These are phyloP conservation scores for Phylloporus sp. DNA, from an alignment of 768 basidiomycete genomes.

Conservation along the genomic window DNA sequence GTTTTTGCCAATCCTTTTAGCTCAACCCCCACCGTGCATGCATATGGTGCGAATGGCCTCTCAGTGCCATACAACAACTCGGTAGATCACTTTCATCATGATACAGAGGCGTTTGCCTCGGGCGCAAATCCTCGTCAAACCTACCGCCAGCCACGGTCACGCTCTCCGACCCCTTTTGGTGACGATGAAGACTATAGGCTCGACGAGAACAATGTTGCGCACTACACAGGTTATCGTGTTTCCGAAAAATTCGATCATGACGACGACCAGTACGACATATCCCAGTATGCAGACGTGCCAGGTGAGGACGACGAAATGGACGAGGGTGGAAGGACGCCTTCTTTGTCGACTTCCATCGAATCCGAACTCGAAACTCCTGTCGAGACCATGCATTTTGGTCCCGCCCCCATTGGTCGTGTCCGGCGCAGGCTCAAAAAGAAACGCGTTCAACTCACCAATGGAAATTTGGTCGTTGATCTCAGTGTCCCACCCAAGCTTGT, in stretches of 20 bases:
- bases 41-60: conserved; percentile 20
- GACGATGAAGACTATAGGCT: conserved; percentile 70
- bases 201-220: conserved; percentile 49
- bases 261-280: conserved; percentile 28
- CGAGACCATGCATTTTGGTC: conserved; percentile 81
- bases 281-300: conserved; percentile 26
- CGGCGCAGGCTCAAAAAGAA: conserved; percentile 75
- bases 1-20: conserved; percentile 24
- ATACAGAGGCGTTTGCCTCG: conserved; percentile 66
- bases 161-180: conserved; percentile 70
- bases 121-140: conserved; percentile 49
- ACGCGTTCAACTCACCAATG: conserved; percentile 77
- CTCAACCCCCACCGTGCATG: conserved; percentile 11
- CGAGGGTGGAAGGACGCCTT: conserved; percentile 23
- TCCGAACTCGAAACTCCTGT: conserved; percentile 51
- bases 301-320: conserved; percentile 17
- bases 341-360: conserved; percentile 30
- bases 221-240: conserved; percentile 44
- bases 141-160: conserved; percentile 54
- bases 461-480: conserved; percentile 82
- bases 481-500: conserved; percentile 81
- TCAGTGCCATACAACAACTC: conserved; percentile 31
- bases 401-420: conserved; percentile 76
- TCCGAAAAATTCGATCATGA: conserved; percentile 23
- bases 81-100: conserved; percentile 58